A percentile compares a stretch with the other conserved stretches of the same genome.
Evolutionary conservation across 1,284 basidiomycete species (phyloP).

Genomic region (Ganoderma lucidum): DNA sequence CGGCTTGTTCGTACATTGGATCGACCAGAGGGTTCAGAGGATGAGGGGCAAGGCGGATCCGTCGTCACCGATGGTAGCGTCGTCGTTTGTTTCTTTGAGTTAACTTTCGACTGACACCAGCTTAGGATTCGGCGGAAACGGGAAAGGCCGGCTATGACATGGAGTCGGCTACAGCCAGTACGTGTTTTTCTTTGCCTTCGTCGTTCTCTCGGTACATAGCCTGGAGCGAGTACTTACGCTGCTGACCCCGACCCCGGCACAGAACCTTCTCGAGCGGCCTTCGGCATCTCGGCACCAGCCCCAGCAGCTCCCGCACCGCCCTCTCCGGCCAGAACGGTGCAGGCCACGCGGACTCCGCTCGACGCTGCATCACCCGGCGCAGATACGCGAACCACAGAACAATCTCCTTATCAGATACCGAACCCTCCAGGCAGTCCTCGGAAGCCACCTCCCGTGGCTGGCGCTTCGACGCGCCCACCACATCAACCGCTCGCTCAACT

Average conservation of each 20-base stretch:
- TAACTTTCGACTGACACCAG: not conserved
- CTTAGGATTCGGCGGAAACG: not conserved
- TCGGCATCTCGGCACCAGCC: not conserved
- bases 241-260: not conserved
- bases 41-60: slow-evolving; percentile 2
- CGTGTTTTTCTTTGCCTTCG: not conserved
- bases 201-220: not conserved
- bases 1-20: not conserved
- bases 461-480: not conserved
- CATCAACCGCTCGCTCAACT: not conserved
- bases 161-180: not conserved
- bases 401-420: not conserved
- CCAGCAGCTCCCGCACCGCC: not conserved
- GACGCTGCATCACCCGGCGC: not conserved
- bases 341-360: not conserved
- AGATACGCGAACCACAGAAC: not conserved
- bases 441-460: not conserved
- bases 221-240: not conserved
- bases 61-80: not conserved
- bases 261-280: not conserved
- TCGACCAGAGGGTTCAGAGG: not conserved
- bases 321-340: not conserved
- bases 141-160: not conserved
- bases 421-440: not conserved
- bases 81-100: not conserved